Evolutionary conservation across 768 basidiomycete genomes (phyloP), one percentile per base, ranked within the genome.

Genomic region (Termitomyces sp.): DNA sequence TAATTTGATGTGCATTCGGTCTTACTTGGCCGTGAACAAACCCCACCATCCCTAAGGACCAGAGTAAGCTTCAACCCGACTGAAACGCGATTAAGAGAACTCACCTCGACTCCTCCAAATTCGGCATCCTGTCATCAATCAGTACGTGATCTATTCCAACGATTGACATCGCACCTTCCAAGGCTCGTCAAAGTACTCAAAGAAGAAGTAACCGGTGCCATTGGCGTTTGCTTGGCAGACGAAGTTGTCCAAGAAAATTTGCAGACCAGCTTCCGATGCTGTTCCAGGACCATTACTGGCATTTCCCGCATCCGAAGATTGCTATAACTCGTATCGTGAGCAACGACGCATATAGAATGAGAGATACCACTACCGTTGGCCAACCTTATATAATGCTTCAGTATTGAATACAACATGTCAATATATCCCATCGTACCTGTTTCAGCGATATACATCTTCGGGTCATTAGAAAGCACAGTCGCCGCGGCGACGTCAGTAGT

Each of bases 381-480:
- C 88, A 91, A 15, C 70, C 70, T 73, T 49, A 48, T 47, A 59
- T 4, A 56, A 25, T 36, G 40, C 38, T 43, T n/a, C 54, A 61
- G 34, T 36, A 29, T 29, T 32, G 5, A 31, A 56, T 29, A 52
- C 9, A 29, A 34, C 32, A 52, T 4, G 42, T 15, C 36, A 29
- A 60, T 45, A 5, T 43, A 45, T 38, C 58, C 56, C 34, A 36
- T 59, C 67, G 70, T 68, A 56, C 91, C 91, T 14, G 95, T 97
- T 79, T 99, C 97, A 0, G 96, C 97, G 62, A 98, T 97, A 74
- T 85, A 96, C 82, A 93, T 87, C 49, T 79, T 70, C 0, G 95
- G 94, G 4, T 83, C 79, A 72, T 95, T 96, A 5, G 84, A n/a
- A 25, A 90, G 77, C 0, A 64, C 56, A 9, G 74, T 64, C 0